Base-by-base conservation (phyloP, 1,284 basidiomycete genomes). In the Puccinia coronata region DNA sequence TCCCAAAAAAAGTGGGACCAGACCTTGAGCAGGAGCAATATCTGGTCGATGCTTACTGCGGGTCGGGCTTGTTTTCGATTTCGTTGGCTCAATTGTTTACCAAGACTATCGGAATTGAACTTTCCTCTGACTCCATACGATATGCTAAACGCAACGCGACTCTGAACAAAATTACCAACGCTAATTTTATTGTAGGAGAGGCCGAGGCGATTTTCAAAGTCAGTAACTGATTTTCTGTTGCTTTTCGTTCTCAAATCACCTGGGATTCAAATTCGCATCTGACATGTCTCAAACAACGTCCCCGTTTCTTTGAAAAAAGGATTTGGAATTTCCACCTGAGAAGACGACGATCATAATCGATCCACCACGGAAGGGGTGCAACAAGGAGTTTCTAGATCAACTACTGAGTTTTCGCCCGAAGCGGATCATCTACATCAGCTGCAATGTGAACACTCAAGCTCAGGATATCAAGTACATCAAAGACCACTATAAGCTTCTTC, bases 41-140 rank as follows among this genome's bases (percentile, higher is more conserved):
- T 81, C 77, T 86, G 14, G 85, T 86, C 14, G 85, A 86, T 78
- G 84, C 85, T 1, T 86, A 87, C 83, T 87, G 86, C 78, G 86
- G 94, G 51, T 91, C 91, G 6, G 96, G 96, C 0, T 89, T 98
- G 69, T 98, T 99, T 87, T 92, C 94, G 0, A 92, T 99, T 87
- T 91, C 92, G 14, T 91, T 99, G 65, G 92, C 93, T 0, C 89
- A 91, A 0, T 87, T 91, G 82, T 98, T 98, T 86, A 86, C 89
- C 53, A 88, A 88, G 43, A 91, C 98, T n/a, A 91, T 93, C 0
- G 96, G 96, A 0, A 95, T 98, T 82, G 96, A 98, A 86, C 82
- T 87, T 72, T 85, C 91, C 71, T 85, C 87, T 63, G 90, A 92
- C 83, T 92, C 92, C 6, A 95, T 98, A 86, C 88, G 88, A 61